phyloP scores from a whole-genome alignment of 2,329 filamentous ascomycete species.

The Scedosporium boydii region DNA sequence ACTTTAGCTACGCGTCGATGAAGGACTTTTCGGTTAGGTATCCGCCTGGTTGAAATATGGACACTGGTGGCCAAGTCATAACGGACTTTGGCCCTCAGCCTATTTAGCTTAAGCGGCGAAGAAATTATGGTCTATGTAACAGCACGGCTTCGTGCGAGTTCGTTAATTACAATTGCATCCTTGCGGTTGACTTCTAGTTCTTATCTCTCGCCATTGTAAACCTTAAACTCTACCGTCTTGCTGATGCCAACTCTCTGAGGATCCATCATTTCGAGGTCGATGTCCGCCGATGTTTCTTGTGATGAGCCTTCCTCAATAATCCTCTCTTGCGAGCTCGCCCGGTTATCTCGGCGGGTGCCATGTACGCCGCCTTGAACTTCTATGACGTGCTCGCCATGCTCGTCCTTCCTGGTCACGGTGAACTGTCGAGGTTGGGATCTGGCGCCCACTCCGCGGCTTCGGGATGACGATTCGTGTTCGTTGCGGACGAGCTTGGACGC shows the following conservation, averaged over 20 bases:
- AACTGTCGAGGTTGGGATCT: background rate
- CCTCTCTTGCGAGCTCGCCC: constrained; percentile 8
- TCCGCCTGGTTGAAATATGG: too few relatives aligned
- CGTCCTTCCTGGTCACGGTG: background rate
- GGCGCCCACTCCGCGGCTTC: background rate
- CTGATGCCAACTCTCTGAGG: constrained; percentile 7
- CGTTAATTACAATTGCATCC: background rate
- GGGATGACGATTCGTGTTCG: constrained; percentile 4
- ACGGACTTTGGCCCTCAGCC: too few relatives aligned
- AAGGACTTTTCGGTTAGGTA: too few relatives aligned
- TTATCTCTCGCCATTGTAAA: background rate
- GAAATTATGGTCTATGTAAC: background rate
- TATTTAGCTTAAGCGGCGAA: too few relatives aligned
- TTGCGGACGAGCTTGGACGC: constrained; percentile 17
- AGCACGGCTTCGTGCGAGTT: background rate
- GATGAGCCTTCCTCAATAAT: constrained; percentile 7
- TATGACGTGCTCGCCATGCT: constrained; percentile 7
- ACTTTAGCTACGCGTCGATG: too few relatives aligned
- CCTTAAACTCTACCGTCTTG: constrained; percentile 9
- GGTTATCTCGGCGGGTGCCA: background rate
- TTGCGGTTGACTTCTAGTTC: background rate
- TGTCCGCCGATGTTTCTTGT: background rate
- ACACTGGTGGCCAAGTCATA: too few relatives aligned
- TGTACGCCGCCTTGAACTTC: constrained; percentile 7
- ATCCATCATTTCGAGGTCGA: background rate